Conservation (phyloP, 202 grass and related monocot genomes). For the Brachypodium distachyon region DNA sequence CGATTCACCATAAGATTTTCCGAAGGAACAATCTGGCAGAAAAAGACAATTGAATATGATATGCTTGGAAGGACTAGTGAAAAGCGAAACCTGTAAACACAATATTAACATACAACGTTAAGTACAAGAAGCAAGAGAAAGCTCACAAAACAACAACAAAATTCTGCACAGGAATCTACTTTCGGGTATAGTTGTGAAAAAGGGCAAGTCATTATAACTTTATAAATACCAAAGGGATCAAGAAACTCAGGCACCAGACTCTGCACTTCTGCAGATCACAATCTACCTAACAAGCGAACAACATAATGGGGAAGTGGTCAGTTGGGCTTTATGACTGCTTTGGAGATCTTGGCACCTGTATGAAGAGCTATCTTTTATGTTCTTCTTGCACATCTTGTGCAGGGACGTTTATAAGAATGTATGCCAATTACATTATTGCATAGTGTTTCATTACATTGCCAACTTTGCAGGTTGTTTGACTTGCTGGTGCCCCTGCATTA, state of each 20-base stretch:
- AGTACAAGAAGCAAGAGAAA: neutral
- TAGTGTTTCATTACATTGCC: neutral
- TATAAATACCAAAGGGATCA: conserved; percentile 13
- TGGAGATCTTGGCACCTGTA: conserved; percentile 19
- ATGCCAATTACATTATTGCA: neutral
- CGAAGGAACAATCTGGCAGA: neutral
- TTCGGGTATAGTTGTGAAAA: neutral
- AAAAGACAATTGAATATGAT: neutral
- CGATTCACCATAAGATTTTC: neutral
- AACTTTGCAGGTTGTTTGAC: conserved; percentile 47
- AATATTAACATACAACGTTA: neutral
- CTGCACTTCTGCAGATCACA: neutral
- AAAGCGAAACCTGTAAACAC: neutral
- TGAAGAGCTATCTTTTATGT: neutral
- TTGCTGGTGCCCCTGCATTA: conserved; percentile 70
- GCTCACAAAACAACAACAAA: neutral
- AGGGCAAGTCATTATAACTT: neutral
- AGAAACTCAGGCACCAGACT: neutral
- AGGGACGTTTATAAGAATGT: neutral
- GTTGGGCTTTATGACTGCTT: conserved; percentile 24
- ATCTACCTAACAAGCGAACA: neutral
- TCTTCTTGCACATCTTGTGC: neutral
- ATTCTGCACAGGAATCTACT: neutral
- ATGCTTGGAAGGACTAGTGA: neutral
- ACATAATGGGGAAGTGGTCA: conserved; percentile 19